Conservation (phyloP, 495 filamentous ascomycete species). For the Penicillium silybi region DNA sequence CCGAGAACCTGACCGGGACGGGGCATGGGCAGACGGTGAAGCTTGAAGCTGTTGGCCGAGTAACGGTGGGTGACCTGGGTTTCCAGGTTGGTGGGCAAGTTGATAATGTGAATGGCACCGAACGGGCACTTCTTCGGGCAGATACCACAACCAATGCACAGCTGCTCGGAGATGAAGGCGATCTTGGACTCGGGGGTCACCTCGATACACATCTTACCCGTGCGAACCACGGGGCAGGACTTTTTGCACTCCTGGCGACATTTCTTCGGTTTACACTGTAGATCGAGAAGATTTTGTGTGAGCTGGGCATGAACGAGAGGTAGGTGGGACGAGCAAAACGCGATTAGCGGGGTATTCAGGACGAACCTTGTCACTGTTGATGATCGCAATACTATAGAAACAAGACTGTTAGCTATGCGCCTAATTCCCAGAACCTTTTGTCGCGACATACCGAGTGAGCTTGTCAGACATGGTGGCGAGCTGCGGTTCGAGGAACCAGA, state of each 20-base stretch:
- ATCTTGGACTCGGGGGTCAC: constrained; percentile 86
- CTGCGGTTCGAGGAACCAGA: constrained; percentile 22
- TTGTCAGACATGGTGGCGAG: constrained; percentile 70
- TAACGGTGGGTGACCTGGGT: constrained; percentile 97
- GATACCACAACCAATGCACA: constrained; percentile 98
- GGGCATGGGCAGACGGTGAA: constrained; percentile 92
- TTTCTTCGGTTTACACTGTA: constrained; percentile 98
- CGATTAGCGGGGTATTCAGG: constrained; percentile 30
- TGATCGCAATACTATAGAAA: constrained; percentile 81
- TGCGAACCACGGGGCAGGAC: constrained; percentile 95
- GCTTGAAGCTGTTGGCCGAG: constrained; percentile 98
- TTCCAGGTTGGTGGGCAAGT: constrained; percentile 96
- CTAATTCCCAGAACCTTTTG: not conserved
- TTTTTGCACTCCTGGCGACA: constrained; percentile 99
- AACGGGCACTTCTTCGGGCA: constrained; percentile 99
- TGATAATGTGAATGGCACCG: constrained; percentile 98
- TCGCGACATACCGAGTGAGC: constrained; percentile 64
- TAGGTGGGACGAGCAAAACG: constrained; percentile 6
- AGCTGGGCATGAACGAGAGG: constrained; percentile 27
- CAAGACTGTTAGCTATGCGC: constrained; percentile 14
- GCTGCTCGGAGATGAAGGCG: constrained; percentile 92
- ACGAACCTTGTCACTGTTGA: constrained; percentile 92
- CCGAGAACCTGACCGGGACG: constrained; percentile 95
- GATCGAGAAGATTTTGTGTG: constrained; percentile 22
- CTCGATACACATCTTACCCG: constrained; percentile 96